Evolutionary conservation across 257 asterid species (phyloP).

Genomic region (Solanum paucissectum): DNA sequence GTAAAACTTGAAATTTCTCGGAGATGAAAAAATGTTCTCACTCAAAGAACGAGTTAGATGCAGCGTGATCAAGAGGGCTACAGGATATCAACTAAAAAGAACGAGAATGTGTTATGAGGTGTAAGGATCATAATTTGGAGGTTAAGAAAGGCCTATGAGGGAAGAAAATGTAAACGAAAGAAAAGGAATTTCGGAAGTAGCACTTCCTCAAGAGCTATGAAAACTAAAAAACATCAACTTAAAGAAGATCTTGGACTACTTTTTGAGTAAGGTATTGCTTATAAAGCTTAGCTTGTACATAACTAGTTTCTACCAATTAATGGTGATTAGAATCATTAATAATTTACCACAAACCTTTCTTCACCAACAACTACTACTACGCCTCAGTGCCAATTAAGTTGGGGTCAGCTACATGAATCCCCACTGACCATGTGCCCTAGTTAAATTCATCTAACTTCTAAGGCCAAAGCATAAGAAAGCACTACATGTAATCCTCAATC

Average conservation of each 20-base stretch:
- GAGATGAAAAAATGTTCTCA: background rate
- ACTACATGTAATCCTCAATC: background rate
- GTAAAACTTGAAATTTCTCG: background rate
- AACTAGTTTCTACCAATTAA: background rate
- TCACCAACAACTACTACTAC: background rate
- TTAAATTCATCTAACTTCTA: background rate
- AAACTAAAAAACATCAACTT: background rate
- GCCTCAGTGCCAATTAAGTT: background rate
- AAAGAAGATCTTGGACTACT: background rate
- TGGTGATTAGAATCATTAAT: background rate
- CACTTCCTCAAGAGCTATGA: background rate
- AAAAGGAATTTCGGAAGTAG: background rate
- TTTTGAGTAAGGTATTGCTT: background rate
- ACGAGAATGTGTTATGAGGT: background rate
- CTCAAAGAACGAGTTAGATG: background rate
- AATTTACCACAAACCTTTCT: background rate
- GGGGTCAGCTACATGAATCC: background rate
- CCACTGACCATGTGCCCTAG: background rate
- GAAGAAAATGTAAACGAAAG: background rate
- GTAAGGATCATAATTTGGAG: background rate
- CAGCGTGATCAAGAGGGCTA: background rate
- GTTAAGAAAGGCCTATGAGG: background rate
- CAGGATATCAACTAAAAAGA: background rate
- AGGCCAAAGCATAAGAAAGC: background rate
- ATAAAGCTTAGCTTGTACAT: background rate